Evolutionary conservation across 129 eudicot species (phyloP).

Genomic region (Kitagawia praeruptora): DNA sequence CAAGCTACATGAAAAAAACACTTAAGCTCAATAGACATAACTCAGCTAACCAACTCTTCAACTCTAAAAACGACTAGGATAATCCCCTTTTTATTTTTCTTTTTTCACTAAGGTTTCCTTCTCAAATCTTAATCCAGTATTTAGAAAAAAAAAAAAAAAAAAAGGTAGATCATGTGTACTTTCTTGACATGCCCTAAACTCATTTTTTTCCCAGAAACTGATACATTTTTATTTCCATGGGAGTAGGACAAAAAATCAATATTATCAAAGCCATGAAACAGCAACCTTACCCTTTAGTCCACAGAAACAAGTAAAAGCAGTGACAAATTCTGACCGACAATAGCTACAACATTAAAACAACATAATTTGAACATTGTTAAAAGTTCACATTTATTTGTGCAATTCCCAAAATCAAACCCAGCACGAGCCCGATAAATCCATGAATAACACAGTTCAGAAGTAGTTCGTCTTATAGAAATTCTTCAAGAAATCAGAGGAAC

Average conservation of each 20-base stretch:
- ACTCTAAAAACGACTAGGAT: too few relatives aligned
- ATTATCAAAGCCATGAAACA: background rate
- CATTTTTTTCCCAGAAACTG: background rate
- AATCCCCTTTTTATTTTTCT: too few relatives aligned
- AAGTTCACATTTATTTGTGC: slow-evolving; percentile 3
- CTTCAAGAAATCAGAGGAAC: slow-evolving; percentile 56
- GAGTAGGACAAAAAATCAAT: background rate
- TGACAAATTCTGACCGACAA: background rate
- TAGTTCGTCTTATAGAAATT: slow-evolving; percentile 77
- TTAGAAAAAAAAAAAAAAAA: too few relatives aligned
- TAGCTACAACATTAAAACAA: background rate
- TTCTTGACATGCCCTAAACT: background rate
- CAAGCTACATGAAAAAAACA: too few relatives aligned
- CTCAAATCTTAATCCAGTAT: background rate
- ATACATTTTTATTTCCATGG: background rate
- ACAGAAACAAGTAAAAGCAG: background rate
- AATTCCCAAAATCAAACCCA: background rate
- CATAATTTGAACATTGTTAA: background rate
- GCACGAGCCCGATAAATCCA: background rate
- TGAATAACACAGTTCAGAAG: slow-evolving; percentile 19
- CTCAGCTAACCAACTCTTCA: too few relatives aligned
- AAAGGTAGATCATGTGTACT: background rate
- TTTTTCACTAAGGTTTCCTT: too few relatives aligned
- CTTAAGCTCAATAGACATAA: too few relatives aligned
- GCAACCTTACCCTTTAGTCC: background rate